Evolutionary conservation across 345 rosid species (phyloP).

Genomic region (Aquilaria malaccensis): DNA sequence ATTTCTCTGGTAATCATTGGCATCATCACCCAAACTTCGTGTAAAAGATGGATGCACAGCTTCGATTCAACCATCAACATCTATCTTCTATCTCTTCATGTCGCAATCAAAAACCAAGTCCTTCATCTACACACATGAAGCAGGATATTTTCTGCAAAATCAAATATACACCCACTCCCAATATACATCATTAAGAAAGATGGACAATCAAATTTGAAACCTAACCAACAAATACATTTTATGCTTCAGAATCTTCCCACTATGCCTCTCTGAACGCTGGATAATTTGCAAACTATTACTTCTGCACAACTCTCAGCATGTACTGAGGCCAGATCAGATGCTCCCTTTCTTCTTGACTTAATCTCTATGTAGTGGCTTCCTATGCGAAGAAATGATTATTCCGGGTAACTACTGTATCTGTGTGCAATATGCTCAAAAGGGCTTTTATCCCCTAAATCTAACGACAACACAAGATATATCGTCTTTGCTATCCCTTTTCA

Average conservation of each 20-base stretch:
- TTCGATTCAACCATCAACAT: too few species aligned
- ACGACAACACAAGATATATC: conserved; percentile 75
- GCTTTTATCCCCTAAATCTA: conserved; percentile 44
- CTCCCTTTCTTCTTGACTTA: conserved; percentile 13
- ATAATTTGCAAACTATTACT: conserved; percentile 13
- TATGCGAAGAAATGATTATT: conserved; percentile 21
- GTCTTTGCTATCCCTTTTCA: conserved; percentile 62
- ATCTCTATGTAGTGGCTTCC: conserved; percentile 19
- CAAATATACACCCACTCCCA: conserved; percentile 19
- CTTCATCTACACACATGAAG: conserved; percentile 13
- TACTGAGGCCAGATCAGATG: conserved; percentile 12
- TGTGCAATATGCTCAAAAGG: conserved; percentile 10
- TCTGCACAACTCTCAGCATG: conserved; percentile 7
- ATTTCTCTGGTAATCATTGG: neutral
- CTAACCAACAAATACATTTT: conserved; percentile 28
- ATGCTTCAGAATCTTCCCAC: conserved; percentile 11
- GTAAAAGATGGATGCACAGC: neutral
- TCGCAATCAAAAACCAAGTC: conserved; percentile 5
- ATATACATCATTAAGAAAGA: conserved; percentile 17
- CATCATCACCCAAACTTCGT: neutral
- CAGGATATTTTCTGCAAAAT: neutral
- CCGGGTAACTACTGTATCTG: conserved; percentile 19
- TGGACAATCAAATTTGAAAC: conserved; percentile 1
- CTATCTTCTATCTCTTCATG: too few species aligned
- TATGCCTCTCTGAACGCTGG: neutral